Conservation (phyloP, 495 filamentous ascomycete species). For the Lasiosphaeria hispida region DNA sequence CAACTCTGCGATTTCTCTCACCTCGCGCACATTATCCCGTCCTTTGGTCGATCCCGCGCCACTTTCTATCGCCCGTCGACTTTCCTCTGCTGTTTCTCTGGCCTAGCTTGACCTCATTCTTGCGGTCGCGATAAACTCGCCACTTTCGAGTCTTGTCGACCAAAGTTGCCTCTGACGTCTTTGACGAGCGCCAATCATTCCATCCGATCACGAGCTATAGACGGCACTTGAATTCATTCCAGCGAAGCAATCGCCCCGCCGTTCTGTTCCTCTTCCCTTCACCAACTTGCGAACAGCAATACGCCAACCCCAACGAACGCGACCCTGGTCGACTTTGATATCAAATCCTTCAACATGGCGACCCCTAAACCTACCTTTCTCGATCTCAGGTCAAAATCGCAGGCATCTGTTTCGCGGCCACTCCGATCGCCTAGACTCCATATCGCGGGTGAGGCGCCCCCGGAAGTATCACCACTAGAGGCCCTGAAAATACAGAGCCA, state of each 20-base stretch:
- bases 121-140: conserved; percentile 23
- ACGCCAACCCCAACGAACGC: conserved; percentile 5
- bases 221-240: conserved; percentile 11
- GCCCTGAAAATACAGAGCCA: conserved; percentile 89
- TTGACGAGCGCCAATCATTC: conserved; percentile 7
- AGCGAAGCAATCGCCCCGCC: neutral
- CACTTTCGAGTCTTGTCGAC: conserved; percentile 7
- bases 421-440: conserved; percentile 71
- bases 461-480: conserved; percentile 89
- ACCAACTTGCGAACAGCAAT: neutral
- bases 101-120: conserved; percentile 34
- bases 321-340: neutral
- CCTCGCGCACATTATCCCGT: conserved; percentile 13
- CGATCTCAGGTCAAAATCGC: conserved; percentile 63
- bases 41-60: conserved; percentile 25
- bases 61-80: conserved; percentile 20
- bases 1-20: conserved; percentile 6
- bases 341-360: conserved; percentile 43
- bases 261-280: neutral
- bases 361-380: conserved; percentile 54
- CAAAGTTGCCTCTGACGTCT: conserved; percentile 25
- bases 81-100: conserved; percentile 11
- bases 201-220: neutral
- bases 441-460: conserved; percentile 81
- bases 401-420: conserved; percentile 54